Conservation (phyloP, 495 filamentous ascomycete genomes). For the Penicillium argentinense region DNA sequence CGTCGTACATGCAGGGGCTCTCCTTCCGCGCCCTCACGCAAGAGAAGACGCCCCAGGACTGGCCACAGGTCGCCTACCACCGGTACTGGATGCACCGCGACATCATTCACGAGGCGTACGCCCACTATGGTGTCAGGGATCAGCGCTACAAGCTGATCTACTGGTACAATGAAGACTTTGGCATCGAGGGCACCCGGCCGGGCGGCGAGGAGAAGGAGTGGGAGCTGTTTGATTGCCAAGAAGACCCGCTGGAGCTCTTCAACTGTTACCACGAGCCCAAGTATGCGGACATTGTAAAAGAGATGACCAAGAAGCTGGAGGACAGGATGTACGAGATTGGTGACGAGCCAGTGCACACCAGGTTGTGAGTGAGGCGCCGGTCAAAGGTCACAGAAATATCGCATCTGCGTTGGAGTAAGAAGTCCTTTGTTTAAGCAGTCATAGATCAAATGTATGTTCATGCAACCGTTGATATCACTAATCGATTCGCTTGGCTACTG, state of each 20-base stretch:
- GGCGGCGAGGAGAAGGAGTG: constrained; percentile 39
- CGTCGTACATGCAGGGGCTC: constrained; percentile 45
- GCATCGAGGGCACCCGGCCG: constrained; percentile 32
- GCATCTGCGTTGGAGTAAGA: too few relatives aligned
- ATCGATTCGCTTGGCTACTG: too few relatives aligned
- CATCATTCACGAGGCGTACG: constrained; percentile 37
- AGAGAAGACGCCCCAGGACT: constrained; percentile 29
- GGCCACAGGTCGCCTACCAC: constrained; percentile 47
- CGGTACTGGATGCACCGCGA: constrained; percentile 51
- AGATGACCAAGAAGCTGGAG: constrained; percentile 38
- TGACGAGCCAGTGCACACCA: constrained; percentile 34
- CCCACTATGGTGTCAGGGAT: constrained; percentile 44
- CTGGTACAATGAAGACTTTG: constrained; percentile 46
- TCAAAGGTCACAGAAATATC: too few relatives aligned
- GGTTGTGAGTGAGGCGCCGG: too few relatives aligned
- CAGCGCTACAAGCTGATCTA: constrained; percentile 48
- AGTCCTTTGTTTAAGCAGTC: too few relatives aligned
- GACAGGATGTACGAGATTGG: constrained; percentile 45
- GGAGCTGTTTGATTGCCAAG: constrained; percentile 45
- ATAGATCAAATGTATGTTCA: too few relatives aligned
- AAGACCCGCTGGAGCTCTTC: constrained; percentile 46
- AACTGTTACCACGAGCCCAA: constrained; percentile 35
- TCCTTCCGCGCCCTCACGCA: constrained; percentile 29
- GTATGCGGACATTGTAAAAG: constrained; percentile 31
- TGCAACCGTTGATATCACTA: too few relatives aligned